Evolutionary conservation across 164 flowering plant genomes (phyloP).

Genomic region (Umbellularia californica): DNA sequence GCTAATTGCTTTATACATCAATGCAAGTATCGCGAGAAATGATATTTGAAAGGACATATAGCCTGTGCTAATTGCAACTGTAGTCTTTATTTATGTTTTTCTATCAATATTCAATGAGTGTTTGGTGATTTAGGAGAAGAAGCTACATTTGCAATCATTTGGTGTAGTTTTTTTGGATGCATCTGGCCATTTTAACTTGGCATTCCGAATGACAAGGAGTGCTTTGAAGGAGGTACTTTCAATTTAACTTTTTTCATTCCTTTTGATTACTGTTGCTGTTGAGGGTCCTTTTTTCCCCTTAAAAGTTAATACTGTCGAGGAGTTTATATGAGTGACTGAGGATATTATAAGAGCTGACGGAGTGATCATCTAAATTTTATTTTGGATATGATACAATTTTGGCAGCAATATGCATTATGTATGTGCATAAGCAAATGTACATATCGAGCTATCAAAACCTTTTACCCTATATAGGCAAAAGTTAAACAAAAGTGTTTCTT

Average conservation of each 20-base stretch:
- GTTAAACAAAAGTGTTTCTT: no score
- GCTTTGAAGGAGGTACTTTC: conserved; percentile 63
- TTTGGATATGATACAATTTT: no score
- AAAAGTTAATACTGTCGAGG: no score
- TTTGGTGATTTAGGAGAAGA: conserved; percentile 49
- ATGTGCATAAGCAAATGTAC: no score
- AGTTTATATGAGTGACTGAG: no score
- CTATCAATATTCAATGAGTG: conserved; percentile 2
- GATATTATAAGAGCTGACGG: no score
- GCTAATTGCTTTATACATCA: background rate
- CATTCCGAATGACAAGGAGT: conserved; percentile 58
- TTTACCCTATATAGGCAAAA: no score
- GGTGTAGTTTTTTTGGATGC: conserved; percentile 58
- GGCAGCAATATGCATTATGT: no score
- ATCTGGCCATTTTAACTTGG: conserved; percentile 53
- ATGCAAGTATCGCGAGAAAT: background rate
- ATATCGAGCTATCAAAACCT: no score
- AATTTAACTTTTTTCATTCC: background rate
- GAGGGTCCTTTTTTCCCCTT: background rate
- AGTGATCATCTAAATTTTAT: no score
- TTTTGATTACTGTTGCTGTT: background rate
- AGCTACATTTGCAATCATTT: conserved; percentile 41
- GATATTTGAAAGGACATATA: background rate
- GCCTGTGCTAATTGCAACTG: no score
- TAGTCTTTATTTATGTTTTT: background rate